Conservation (phyloP, 768 basidiomycete genomes). For the Russula foetens region DNA sequence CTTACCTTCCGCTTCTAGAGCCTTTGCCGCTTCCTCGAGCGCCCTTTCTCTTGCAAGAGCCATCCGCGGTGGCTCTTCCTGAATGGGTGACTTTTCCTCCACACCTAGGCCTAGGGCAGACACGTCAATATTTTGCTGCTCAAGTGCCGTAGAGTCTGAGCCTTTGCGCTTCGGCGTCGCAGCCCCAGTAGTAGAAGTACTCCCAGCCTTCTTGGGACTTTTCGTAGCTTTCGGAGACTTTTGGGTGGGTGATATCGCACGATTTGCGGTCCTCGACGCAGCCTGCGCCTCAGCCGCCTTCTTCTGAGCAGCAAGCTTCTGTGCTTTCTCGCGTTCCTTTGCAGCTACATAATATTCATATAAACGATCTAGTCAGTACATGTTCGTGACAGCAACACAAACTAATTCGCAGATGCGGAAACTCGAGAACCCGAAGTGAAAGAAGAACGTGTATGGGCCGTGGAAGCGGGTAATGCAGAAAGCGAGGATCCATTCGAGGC, state of each 20-base stretch:
- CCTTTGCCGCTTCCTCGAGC: slow-evolving; percentile 64
- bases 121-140: slow-evolving; percentile 63
- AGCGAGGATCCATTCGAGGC: slow-evolving; percentile 19
- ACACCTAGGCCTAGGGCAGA: slow-evolving; percentile 59
- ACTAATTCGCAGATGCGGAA: slow-evolving; percentile 26
- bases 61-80: slow-evolving; percentile 53
- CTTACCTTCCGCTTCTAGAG: slow-evolving; percentile 39
- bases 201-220: slow-evolving; percentile 32
- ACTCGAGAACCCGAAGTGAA: slow-evolving; percentile 30
- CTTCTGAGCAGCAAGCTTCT: slow-evolving; percentile 43
- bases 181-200: slow-evolving; percentile 12
- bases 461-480: slow-evolving; percentile 22
- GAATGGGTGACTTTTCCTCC: slow-evolving; percentile 34
- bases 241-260: slow-evolving; percentile 15
- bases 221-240: slow-evolving; percentile 25
- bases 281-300: slow-evolving; percentile 30
- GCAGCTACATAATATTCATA: slow-evolving; percentile 45
- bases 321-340: slow-evolving; percentile 71
- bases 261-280: slow-evolving; percentile 12
- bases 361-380: slow-evolving; percentile 29
- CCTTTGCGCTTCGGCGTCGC: slow-evolving; percentile 29
- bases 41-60: slow-evolving; percentile 72
- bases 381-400: slow-evolving; percentile 16
- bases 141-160: slow-evolving; percentile 35
- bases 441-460: slow-evolving; percentile 17